These are phyloP conservation scores for Gregarina niphandrodes DNA, from an alignment of 169 alveolate species.

Conservation along the genomic window DNA sequence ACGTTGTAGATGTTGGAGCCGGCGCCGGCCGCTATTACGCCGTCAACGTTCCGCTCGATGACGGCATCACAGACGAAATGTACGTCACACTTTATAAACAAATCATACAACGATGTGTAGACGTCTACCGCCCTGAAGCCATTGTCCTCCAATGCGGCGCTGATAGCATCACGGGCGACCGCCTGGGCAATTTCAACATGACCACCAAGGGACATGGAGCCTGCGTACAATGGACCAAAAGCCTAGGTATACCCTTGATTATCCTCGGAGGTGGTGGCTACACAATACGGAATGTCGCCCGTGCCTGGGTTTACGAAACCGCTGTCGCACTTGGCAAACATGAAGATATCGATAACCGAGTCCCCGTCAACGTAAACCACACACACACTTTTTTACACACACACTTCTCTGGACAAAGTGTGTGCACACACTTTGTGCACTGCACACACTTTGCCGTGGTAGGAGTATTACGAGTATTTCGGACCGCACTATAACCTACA, in stretches of 20 bases:
- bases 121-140: slow-evolving; percentile 82
- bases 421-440: background rate
- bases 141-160: slow-evolving; percentile 96
- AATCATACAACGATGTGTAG: slow-evolving; percentile 69
- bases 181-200: slow-evolving; percentile 85
- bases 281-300: slow-evolving; percentile 88
- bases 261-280: slow-evolving; percentile 76
- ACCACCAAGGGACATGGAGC: slow-evolving; percentile 92
- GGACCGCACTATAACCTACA: slow-evolving; percentile 64
- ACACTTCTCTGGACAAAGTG: background rate
- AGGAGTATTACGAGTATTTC: slow-evolving; percentile 68
- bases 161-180: slow-evolving; percentile 78
- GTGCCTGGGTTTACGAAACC: slow-evolving; percentile 98
- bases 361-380: slow-evolving; percentile 9
- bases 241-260: slow-evolving; percentile 56
- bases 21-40: slow-evolving; percentile 73
- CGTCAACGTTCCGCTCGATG: slow-evolving; percentile 87
- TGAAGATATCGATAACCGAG: slow-evolving; percentile 54
- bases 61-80: slow-evolving; percentile 85
- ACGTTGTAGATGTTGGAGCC: slow-evolving; percentile 77
- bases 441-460: slow-evolving; percentile 46
- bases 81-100: slow-evolving; percentile 67
- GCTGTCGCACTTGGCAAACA: slow-evolving; percentile 65
- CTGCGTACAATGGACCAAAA: slow-evolving; percentile 70
- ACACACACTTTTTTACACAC: background rate